Base-by-base conservation (phyloP, 805 yeast genomes). In the Sugiyamaella americana region DNA sequence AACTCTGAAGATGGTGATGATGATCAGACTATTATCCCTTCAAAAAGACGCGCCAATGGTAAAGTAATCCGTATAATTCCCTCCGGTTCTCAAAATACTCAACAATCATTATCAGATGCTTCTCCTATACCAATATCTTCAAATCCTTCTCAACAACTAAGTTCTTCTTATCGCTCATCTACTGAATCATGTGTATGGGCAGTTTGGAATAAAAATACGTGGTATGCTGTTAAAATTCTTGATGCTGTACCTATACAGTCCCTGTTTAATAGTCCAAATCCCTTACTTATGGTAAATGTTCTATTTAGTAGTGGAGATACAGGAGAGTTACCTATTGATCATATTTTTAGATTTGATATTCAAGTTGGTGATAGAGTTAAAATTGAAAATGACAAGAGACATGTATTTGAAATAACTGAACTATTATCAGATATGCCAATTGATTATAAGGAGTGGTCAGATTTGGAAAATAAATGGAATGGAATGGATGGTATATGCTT, bases 331-430 rank as follows among this genome's bases (percentile, higher is more conserved):
- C 18, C 46, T 3, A 21, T 29, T 4, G 17, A 26, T 4, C 29
- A 43, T 16, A 16, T 47, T 24, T 39, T 24, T 16, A 41, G 41
- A 20, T 35, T 55, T 13, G 56, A 55, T 42, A 26, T 55, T 2
- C 37, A 37, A 35, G 36, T 42, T 1, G 57, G 55, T 2, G 57
- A 55, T 35, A 46, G 39, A 18, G 53, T 55, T 19, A 53, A 54
- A 41, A 23, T 44, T n/a, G 47, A 43, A 17, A 40, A 49, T 5
- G 49, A 52, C 34, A 46, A 49, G 40, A 46, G 44, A 30, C 19
- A 21, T 29, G 36, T 37, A 26, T 53, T 30, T 41, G 46, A 50
- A 32, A 46, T 54, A 10, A 11, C 40, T 3, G 50, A 49, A 30
- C 49, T 47, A 19, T 38, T 53, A 20, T 20, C 5, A 21, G 30